Evolutionary conservation across 108 stramenopile genomes (phyloP), one percentile per base, ranked within the genome.

Genomic region (Skeletonema menzelii): DNA sequence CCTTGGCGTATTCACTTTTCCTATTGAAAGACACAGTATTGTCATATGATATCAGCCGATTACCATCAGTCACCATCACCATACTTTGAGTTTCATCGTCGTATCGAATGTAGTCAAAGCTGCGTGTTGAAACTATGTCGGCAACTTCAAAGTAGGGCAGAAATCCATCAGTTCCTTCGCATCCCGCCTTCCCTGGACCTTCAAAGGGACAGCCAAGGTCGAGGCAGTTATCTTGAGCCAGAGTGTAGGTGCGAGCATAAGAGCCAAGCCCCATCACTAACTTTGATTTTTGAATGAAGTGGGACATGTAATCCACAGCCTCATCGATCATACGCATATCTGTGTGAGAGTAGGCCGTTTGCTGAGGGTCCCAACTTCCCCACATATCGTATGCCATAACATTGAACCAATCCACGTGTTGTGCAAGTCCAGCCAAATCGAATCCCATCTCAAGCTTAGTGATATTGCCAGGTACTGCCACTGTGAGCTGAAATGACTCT

Each of bases 41-140:
- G 37, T 82, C 82, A 34, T 82, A 82, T n/a, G 73, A 78, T 38
- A 82, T 82, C 27, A 78, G 77, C 19, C 76, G 82, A 31, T 73
- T 74, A 27, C 77, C 77, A 74, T 82, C 82, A 8, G 77, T 78
- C n/a, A 78, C n/a, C 82, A 82, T 77, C n/a, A 78, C 82, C 67
- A 78, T 78, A 37, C 67, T 79, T 57, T 67, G 67, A 31, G 77
- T 67, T 32, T 78, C 77, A 26, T 78, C 76, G 40, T 82, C 77
- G 28, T 63, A 78, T 27, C 63, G 62, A 12, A 78, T 31, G 17
- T 46, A 59, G 42, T 82, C 73, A 40, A 74, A 82, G 19, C 44
- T 61, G 14, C 73, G 66, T 28, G 49, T 31, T 12, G 76, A 62
- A 15, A 79, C 67, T 14, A 78, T 34, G 44, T 82, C 82, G 19